Percentiles rank a stretch among this genome's conserved stretches.
Conservation (phyloP, 345 rosid genomes). For the Turnera subulata region DNA sequence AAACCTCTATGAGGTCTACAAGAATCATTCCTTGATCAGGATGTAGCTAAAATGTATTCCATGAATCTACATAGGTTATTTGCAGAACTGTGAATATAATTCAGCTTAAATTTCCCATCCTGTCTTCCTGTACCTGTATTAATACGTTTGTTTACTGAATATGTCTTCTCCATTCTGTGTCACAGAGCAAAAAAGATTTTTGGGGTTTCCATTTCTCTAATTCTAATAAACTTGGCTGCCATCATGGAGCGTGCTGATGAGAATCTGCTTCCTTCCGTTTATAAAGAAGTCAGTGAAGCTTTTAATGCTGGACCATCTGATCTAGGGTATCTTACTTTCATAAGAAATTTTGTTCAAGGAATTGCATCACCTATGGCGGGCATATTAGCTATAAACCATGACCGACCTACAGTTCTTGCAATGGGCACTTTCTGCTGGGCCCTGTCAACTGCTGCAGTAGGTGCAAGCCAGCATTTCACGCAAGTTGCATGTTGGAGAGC, state of each 20-base stretch:
- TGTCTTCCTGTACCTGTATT: no score
- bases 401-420: conserved; percentile 88
- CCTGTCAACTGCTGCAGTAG: conserved; percentile 92
- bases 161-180: conserved; percentile 17
- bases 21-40: no score
- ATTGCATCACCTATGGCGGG: conserved; percentile 87
- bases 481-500: conserved; percentile 96
- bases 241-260: conserved; percentile 97
- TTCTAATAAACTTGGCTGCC: conserved; percentile 87
- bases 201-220: conserved; percentile 78
- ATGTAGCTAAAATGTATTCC: no score
- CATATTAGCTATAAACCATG: conserved; percentile 67
- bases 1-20: no score
- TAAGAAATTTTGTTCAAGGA: conserved; percentile 94
- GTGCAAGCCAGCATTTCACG: conserved; percentile 60
- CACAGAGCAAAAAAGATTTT: conserved; percentile 71
- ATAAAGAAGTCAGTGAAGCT: conserved; percentile 98
- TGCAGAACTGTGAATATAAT: no score
- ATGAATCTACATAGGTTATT: no score
- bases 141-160: conserved; percentile 1
- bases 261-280: conserved; percentile 87
- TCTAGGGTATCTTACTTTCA: conserved; percentile 90
- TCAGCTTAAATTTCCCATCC: no score
- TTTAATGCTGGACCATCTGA: conserved; percentile 91
- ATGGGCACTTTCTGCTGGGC: conserved; percentile 95